These are phyloP conservation scores for Phytopythium kandeliae DNA, from an alignment of 352 stramenopile genomes.

Conservation along the genomic window DNA sequence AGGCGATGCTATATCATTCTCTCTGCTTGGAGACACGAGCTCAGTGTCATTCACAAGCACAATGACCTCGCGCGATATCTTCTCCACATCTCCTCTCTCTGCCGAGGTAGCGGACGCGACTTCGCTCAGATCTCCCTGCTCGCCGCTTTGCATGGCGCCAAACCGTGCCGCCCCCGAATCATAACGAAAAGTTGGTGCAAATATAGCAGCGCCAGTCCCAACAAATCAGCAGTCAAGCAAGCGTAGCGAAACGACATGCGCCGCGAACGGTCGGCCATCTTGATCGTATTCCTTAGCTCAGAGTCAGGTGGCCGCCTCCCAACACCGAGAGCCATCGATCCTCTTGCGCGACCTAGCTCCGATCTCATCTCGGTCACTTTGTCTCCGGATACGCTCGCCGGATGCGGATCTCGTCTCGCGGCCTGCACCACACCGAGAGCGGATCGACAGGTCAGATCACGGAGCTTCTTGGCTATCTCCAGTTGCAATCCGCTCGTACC, in stretches of 20 bases:
- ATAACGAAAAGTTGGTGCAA: background rate
- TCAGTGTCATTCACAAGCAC: slow-evolving; percentile 31
- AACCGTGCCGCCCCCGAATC: background rate
- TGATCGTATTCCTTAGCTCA: too few species aligned
- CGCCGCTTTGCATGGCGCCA: background rate
- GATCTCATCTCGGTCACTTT: too few species aligned
- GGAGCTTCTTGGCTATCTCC: too few species aligned
- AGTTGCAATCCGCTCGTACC: too few species aligned
- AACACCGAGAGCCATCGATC: too few species aligned
- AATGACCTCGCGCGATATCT: slow-evolving; percentile 1
- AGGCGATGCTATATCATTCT: background rate
- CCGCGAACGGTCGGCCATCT: background rate
- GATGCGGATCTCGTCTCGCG: slow-evolving; percentile 74
- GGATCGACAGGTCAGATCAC: too few species aligned
- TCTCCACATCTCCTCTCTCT: background rate
- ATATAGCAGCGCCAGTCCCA: background rate
- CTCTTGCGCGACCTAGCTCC: background rate
- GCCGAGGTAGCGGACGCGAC: background rate
- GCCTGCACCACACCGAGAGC: slow-evolving; percentile 30
- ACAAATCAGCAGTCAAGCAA: background rate
- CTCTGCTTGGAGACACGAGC: background rate
- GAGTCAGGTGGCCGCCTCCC: too few species aligned
- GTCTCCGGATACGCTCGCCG: slow-evolving; percentile 57
- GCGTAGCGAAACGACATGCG: slow-evolving; percentile 1
- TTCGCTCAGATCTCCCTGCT: background rate